These are phyloP conservation scores for Arxiozyma heterogenica DNA, from an alignment of 1,139 yeast species.

Conservation along the genomic window DNA sequence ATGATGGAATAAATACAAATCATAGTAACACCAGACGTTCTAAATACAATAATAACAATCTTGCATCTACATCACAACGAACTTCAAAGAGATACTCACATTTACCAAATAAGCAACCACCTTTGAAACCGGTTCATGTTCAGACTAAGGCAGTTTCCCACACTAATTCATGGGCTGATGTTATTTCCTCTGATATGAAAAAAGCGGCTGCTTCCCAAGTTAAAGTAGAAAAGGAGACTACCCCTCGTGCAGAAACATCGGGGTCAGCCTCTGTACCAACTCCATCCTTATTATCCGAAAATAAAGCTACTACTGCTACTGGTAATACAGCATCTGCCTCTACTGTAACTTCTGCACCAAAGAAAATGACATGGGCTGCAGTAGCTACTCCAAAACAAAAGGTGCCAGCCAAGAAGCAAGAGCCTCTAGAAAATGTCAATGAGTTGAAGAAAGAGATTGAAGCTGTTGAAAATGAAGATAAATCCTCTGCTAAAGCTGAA, in stretches of 20 bases:
- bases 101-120: conserved; percentile 8
- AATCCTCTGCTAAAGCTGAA: not conserved
- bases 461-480: conserved; percentile 9
- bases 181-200: conserved; percentile 10
- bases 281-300: conserved; percentile 1
- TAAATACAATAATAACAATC: not conserved
- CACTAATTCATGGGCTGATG: conserved; percentile 24
- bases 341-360: conserved; percentile 2
- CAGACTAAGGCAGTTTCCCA: conserved; percentile 14
- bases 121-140: conserved; percentile 14
- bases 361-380: conserved; percentile 35
- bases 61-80: conserved; percentile 11
- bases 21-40: conserved; percentile 1
- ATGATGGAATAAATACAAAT: conserved; percentile 5
- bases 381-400: conserved; percentile 30
- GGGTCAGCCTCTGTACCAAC: not conserved
- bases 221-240: not conserved
- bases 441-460: conserved; percentile 18
- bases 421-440: conserved; percentile 15
- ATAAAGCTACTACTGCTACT: not conserved
- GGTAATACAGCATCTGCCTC: not conserved
- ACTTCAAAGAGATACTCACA: conserved; percentile 11
- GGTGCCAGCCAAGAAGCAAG: conserved; percentile 20
- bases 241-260: not conserved
- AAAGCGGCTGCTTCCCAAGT: conserved; percentile 8